Base-by-base conservation (phyloP, 106 monocot species). In the Dendrobium officinale region DNA sequence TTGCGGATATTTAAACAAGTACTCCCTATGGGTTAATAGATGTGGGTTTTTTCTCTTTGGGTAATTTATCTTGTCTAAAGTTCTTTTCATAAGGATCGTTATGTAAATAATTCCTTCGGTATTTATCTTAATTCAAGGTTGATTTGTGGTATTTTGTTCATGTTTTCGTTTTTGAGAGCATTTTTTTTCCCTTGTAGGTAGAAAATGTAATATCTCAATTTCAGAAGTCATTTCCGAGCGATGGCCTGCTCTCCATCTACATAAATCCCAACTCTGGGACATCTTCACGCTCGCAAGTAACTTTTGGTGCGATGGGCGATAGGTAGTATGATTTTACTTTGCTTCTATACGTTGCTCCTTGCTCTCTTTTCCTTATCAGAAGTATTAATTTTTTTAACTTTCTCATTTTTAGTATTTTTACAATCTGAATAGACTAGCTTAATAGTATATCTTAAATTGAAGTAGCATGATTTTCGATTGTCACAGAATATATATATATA, bases 221-320 rank as follows among this genome's bases (percentile, higher is more conserved):
- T 70, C 79, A 89, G 79, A 93, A 91, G 79, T 82, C 49, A 80
- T 95, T 83, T 81, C 95, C 95, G 37, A 88, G 78, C 78, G 93
- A 95, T 83, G 95, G 95, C 8, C 87, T 95, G 45, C 88, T 95
- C 26, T 88, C 95, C 56, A 95, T 95, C 29, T 95, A 74, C 66
- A 89, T 95, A 80, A 95, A 85, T 79, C 95, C 95, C 81, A 85
- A 91, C 48, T 84, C 95, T 41, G 93, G 92, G 24, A 73, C 79
- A 40, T 54, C 92, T 51, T 91, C 90, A 40, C 78, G 83, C 55
- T 88, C 91, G 45, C 86, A 89, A 81, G 81, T 95, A 80, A 95
- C 95, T 67, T 95, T 95, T 88, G 95, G 95, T 80, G 95, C 95
- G 42, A 95, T 95, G 95, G 95, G 95, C 55, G 95, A 95, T 61